phyloP scores from a whole-genome alignment of 2,329 filamentous ascomycete genomes.

The Spiromastix sp. region DNA sequence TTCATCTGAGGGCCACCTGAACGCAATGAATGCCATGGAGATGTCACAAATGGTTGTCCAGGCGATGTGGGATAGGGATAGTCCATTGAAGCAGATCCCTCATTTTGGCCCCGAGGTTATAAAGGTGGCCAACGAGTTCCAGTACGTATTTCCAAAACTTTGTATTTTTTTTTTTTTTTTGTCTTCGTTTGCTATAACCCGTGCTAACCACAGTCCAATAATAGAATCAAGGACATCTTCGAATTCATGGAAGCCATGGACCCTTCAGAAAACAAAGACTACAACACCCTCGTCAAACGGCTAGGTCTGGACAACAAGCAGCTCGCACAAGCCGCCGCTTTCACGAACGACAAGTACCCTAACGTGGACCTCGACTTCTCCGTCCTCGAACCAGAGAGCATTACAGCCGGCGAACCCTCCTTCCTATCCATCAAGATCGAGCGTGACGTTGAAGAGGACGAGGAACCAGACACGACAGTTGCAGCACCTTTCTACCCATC shows the following conservation, averaged over 20 bases:
- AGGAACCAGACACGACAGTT: constrained; percentile 70
- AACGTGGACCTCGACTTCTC: constrained; percentile 88
- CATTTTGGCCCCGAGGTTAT: constrained; percentile 80
- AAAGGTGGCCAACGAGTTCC: constrained; percentile 68
- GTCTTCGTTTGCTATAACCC: constrained; percentile 3
- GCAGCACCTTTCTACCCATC: constrained; percentile 90
- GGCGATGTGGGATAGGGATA: constrained; percentile 97
- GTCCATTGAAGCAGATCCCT: constrained; percentile 92
- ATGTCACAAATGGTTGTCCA: constrained; percentile 99
- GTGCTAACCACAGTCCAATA: constrained; percentile 14
- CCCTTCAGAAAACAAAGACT: constrained; percentile 79
- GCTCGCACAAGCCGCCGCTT: constrained; percentile 77
- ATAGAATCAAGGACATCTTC: constrained; percentile 80
- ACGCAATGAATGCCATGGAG: constrained; percentile 98
- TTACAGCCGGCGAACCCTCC: constrained; percentile 69
- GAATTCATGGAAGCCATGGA: constrained; percentile 99
- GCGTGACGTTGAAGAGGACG: constrained; percentile 65
- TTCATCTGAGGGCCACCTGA: constrained; percentile 89
- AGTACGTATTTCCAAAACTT: constrained; percentile 48
- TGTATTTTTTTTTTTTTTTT: neutral
- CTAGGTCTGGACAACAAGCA: constrained; percentile 73
- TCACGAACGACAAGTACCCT: constrained; percentile 94
- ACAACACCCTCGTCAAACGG: constrained; percentile 63
- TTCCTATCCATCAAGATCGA: constrained; percentile 77
- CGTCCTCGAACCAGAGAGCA: constrained; percentile 67